Evolutionary conservation across 2,329 filamentous ascomycete genomes (phyloP), one percentile per base, ranked within the genome.

Genomic region (Fonsecaea erecta): DNA sequence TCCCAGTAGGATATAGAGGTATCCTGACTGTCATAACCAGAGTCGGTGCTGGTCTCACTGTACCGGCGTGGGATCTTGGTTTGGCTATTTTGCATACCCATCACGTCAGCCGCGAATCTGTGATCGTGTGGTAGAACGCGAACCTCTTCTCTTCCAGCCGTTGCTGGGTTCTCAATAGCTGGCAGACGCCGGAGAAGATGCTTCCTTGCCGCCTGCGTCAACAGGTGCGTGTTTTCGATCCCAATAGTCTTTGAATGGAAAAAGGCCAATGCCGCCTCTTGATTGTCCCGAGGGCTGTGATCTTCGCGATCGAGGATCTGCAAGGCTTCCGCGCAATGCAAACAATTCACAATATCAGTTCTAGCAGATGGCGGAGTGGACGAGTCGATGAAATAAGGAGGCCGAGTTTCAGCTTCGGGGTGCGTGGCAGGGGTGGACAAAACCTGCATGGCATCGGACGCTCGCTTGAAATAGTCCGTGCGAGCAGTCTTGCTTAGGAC

Each of bases 251-350:
- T 14, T 73, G 76, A 12, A 74, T 73, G 26, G 76, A 76, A 34
- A 74, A 77, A 3, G 72, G 76, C 21, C 73, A 74, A 28, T 77
- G 70, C 53, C 77, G 60, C 63, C 14, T 64, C 30, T 18, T 60
- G 18, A 52, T 69, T 62, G 7, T 66, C 76, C 54, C 79, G 3
- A 16, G 21, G 1, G 12, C 16, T 24, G 11, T 24, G 9, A 48
- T 48, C 43, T 26, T 48, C 77, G 12, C 77, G 74, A 46, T 81
- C 78, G 1, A 83, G 74, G 9, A 87, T 80, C 2, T 81, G 79
- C 0, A 85, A 81, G 63, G 86, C 84, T 75, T 87, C 87, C 11
- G 85, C 85, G 51, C 87, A 80, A 6, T 84, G 85, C 43, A 88
- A 81, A 3, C 85, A 83, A 59, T 83, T 84, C 59, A 80, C 79